Conservation (phyloP, 2,329 filamentous ascomycete genomes). For the Macrophomina pseudophaseolina region DNA sequence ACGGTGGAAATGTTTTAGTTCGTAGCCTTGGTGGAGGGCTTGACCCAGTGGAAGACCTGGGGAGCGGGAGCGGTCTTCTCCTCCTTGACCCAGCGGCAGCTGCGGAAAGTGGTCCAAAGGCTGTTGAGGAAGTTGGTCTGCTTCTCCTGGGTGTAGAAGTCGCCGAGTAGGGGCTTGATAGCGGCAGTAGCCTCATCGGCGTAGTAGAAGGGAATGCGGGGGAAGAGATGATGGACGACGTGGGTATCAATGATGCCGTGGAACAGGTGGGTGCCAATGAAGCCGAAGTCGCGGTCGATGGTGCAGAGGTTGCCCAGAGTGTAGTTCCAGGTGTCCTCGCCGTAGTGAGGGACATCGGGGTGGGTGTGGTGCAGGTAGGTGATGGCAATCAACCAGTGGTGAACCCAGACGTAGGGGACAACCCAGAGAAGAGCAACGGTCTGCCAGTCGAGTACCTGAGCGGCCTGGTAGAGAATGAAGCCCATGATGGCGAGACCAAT, state of each 20-base stretch:
- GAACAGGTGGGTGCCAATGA: slow-evolving; percentile 68
- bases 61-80: background rate
- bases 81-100: slow-evolving; percentile 25
- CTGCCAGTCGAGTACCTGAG: slow-evolving; percentile 54
- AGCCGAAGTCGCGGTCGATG: slow-evolving; percentile 68
- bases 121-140: slow-evolving; percentile 24
- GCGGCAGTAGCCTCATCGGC: slow-evolving; percentile 64
- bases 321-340: slow-evolving; percentile 65
- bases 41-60: slow-evolving; percentile 16
- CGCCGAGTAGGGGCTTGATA: slow-evolving; percentile 62
- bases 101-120: slow-evolving; percentile 25
- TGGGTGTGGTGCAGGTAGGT: slow-evolving; percentile 78
- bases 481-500: slow-evolving; percentile 62
- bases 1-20: background rate
- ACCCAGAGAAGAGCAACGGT: slow-evolving; percentile 65
- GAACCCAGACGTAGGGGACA: slow-evolving; percentile 71
- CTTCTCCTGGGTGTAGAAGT: slow-evolving; percentile 56
- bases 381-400: slow-evolving; percentile 76
- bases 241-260: slow-evolving; percentile 70
- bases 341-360: slow-evolving; percentile 61
- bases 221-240: slow-evolving; percentile 67
- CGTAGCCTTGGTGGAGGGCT: slow-evolving; percentile 5
- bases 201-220: slow-evolving; percentile 66
- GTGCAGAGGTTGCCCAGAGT: slow-evolving; percentile 67
- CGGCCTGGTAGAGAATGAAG: slow-evolving; percentile 56